Evolutionary conservation across 2,329 filamentous ascomycete genomes (phyloP), one percentile per base, ranked within the genome.

Genomic region (Apiospora pterosperma): DNA sequence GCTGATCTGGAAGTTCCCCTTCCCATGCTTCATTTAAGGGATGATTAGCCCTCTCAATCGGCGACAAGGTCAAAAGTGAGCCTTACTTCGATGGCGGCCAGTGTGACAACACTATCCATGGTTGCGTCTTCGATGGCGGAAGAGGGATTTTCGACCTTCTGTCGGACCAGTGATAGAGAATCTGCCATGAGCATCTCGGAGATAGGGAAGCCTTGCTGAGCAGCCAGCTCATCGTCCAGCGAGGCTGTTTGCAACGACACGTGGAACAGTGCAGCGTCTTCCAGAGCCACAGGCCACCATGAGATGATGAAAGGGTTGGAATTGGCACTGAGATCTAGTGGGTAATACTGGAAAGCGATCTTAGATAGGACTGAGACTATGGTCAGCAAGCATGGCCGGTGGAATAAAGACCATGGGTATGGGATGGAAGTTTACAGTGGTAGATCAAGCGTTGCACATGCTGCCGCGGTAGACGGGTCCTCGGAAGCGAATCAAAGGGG

Each of bases 311-410:
- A 88, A 0, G 85, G 85, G 67, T 88, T 88, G 8, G 85, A 84
- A 0, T 73, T 72, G n/a, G 78, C 69, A 65, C 77, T 80, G 8
- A 85, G 74, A 62, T 88, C 85, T 23, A 87, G 75, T 0, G 85
- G 85, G 68, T 88, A 88, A 69, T 87, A 88, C 67, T 87, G 82
- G 61, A 88, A 88, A 0, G 85, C 84, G 59, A 88, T 87, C 55
- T 82, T 85, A 48, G 81, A 78, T 4, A 87, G 74, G 66, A 88
- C 85, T 86, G 63, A 14, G 44, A 34, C n/a, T 3, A 63, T 23
- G 11, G 21, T 11, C 7, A 55, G n/a, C 41, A 21, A 28, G 14
- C n/a, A n/a, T 62, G 3, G 39, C 65, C 55, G 23, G 36, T 19
- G 34, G 7, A n/a, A 41, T 25, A 10, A 25, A 6, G 5, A 34